Conservation (phyloP, 73 alveolate species). For the Paramecium tetraurelia region DNA sequence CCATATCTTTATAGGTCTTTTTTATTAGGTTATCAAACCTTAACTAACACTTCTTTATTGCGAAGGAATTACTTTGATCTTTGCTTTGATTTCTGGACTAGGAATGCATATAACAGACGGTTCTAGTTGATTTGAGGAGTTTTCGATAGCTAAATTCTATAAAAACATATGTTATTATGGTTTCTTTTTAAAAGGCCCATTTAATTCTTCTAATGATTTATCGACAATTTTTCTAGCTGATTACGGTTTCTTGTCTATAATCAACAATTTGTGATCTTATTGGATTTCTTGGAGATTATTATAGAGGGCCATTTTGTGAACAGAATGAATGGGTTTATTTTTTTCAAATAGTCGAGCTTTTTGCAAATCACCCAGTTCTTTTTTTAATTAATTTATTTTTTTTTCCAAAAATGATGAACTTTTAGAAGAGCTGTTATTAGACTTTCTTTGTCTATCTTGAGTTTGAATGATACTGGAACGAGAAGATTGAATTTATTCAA, state of each 20-base stretch:
- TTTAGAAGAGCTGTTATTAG: not conserved
- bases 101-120: not conserved
- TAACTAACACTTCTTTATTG: constrained; percentile 14
- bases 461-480: not conserved
- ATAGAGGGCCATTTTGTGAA: not conserved
- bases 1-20: not conserved
- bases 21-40: not conserved
- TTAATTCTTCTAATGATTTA: not conserved
- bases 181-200: not conserved
- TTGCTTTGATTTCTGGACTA: not conserved
- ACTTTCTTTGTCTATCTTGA: not conserved
- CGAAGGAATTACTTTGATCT: not conserved
- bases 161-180: not conserved
- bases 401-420: not conserved
- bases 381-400: not conserved
- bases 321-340: not conserved
- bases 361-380: not conserved
- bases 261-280: not conserved
- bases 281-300: not conserved
- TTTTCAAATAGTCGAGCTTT: not conserved
- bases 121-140: not conserved
- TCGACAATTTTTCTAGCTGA: not conserved
- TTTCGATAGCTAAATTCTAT: not conserved
- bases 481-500: constrained; percentile 20
- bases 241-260: constrained; percentile 1